phyloP scores from a whole-genome alignment of 2,329 filamentous ascomycete species.

The Pseudocercospora pini-densiflorae region DNA sequence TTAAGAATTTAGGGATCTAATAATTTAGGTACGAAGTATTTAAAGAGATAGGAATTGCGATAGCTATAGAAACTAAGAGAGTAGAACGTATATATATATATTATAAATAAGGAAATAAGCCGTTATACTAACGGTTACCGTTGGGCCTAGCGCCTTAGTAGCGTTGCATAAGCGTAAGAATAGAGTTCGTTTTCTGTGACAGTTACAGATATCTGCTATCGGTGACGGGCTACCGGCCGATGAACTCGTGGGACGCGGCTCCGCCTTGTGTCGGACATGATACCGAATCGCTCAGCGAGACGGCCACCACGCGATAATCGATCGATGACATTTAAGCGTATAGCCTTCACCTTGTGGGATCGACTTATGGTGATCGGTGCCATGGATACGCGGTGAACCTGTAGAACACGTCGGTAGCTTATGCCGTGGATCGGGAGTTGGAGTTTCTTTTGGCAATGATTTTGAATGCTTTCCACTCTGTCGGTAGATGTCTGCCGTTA shows the following conservation, averaged over 20 bases:
- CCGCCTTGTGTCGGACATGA: neutral
- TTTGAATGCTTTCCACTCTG: neutral
- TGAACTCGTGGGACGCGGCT: slow-evolving; percentile 3
- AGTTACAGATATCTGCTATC: too few relatives aligned
- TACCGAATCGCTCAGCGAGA: neutral
- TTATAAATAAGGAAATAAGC: too few relatives aligned
- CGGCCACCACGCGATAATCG: neutral
- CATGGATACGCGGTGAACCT: slow-evolving; percentile 2
- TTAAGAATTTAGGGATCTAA: too few relatives aligned
- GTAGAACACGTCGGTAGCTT: neutral
- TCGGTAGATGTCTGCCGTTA: neutral
- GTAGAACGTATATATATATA: too few relatives aligned
- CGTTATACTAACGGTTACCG: too few relatives aligned
- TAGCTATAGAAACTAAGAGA: too few relatives aligned
- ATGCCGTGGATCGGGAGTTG: neutral
- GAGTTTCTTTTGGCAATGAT: neutral
- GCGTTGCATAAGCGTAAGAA: too few relatives aligned
- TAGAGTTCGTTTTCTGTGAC: too few relatives aligned
- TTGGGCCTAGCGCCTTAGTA: too few relatives aligned
- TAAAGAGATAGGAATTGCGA: too few relatives aligned
- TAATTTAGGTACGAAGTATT: too few relatives aligned
- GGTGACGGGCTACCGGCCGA: neutral
- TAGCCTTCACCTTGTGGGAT: neutral
- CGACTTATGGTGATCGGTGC: neutral
- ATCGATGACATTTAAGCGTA: neutral